Percentiles rank a stretch among this genome's conserved stretches.
phyloP scores from a whole-genome alignment of 2,329 filamentous ascomycete species.

The Thelonectria discophora region DNA sequence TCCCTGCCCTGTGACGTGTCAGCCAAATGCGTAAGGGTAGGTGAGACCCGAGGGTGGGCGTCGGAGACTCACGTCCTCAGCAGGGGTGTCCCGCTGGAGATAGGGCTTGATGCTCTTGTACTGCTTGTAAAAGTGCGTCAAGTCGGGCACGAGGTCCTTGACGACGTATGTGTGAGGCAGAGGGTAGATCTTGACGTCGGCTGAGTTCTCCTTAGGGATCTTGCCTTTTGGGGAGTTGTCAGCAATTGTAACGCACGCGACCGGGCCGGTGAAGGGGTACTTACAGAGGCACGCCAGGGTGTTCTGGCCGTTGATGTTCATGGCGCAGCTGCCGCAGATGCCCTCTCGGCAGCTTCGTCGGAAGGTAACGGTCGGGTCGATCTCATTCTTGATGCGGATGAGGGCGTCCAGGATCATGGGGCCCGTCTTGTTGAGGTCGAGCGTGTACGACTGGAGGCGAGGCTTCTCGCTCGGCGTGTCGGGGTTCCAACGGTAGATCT shows the following conservation, averaged over 20 bases:
- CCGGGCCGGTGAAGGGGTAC: slow-evolving; percentile 19
- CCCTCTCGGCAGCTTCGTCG: slow-evolving; percentile 95
- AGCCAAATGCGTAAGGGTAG: slow-evolving; percentile 4
- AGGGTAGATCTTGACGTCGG: slow-evolving; percentile 95
- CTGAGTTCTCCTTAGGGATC: slow-evolving; percentile 82
- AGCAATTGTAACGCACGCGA: slow-evolving; percentile 42
- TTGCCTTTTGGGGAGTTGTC: slow-evolving; percentile 71
- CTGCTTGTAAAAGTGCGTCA: slow-evolving; percentile 99
- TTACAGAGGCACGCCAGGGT: slow-evolving; percentile 96
- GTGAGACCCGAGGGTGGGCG: no score
- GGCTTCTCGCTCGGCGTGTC: slow-evolving; percentile 93
- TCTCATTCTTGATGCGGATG: slow-evolving; percentile 98
- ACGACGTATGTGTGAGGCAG: slow-evolving; percentile 98
- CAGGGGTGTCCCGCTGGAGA: slow-evolving; percentile 86
- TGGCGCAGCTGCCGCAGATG: slow-evolving; percentile 97
- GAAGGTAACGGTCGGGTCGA: slow-evolving; percentile 96
- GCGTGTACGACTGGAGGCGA: slow-evolving; percentile 90
- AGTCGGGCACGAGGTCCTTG: slow-evolving; percentile 97
- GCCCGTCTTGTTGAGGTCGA: slow-evolving; percentile 98
- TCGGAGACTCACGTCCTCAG: slow-evolving; percentile 75
- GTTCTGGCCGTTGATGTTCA: slow-evolving; percentile 99
- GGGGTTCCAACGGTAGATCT: slow-evolving; percentile 99
- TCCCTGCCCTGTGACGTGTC: slow-evolving; percentile 76
- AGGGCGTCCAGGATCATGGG: slow-evolving; percentile 98
- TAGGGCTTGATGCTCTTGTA: slow-evolving; percentile 99